Conservation (phyloP, 371 early-diverging fungal species). For the Mortierella sp. region DNA sequence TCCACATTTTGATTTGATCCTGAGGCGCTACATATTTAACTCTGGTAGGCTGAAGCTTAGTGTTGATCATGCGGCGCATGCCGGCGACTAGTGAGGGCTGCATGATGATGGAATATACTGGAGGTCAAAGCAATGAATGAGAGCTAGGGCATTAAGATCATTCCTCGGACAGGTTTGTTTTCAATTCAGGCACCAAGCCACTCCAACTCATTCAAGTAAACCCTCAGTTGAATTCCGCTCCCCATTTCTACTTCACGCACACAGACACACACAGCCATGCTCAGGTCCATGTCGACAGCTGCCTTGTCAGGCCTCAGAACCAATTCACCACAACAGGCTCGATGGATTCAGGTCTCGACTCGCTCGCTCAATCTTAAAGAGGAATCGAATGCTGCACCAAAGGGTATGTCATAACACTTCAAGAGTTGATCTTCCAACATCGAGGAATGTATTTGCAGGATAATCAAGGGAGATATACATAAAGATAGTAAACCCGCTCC, state of each 20-base stretch:
- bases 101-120: slow-evolving; percentile 19
- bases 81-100: slow-evolving; percentile 43
- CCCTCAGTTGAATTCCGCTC: not conserved
- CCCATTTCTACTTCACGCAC: not conserved
- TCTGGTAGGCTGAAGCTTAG: slow-evolving; percentile 60
- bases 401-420: slow-evolving; percentile 22
- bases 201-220: not conserved
- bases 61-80: slow-evolving; percentile 54
- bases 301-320: slow-evolving; percentile 41
- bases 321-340: slow-evolving; percentile 27
- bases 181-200: slow-evolving; percentile 40
- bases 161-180: slow-evolving; percentile 24
- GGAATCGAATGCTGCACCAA: slow-evolving; percentile 35
- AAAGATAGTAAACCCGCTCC: not conserved
- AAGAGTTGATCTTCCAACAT: not conserved
- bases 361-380: slow-evolving; percentile 39
- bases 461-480: not conserved
- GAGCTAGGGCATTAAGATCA: not conserved
- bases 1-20: slow-evolving; percentile 68
- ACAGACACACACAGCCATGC: slow-evolving; percentile 29
- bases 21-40: slow-evolving; percentile 62
- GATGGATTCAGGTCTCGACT: slow-evolving; percentile 51
- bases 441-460: not conserved
- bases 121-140: not conserved
- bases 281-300: slow-evolving; percentile 41